Conservation (phyloP, 2,329 filamentous ascomycete species). For the Aureobasidium lini region DNA sequence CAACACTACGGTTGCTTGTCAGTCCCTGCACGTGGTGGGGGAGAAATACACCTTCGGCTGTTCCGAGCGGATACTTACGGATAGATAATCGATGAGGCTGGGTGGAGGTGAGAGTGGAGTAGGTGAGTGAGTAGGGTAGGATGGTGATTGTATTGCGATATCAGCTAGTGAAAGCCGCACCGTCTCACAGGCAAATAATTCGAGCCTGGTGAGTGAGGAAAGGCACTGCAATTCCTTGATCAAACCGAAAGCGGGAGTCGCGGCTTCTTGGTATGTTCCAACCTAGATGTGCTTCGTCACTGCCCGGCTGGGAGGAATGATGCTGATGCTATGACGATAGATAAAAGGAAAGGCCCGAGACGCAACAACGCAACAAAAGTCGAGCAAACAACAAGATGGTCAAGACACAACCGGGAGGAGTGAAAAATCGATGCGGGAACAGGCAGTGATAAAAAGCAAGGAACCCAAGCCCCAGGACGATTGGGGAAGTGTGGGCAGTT, state of each 20-base stretch:
- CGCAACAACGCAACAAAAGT: conserved; percentile 19
- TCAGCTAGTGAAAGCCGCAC: conserved; percentile 35
- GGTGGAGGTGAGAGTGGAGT: conserved; percentile 5
- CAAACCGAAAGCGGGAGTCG: conserved; percentile 8
- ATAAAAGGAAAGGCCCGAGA: conserved; percentile 10
- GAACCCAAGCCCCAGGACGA: conserved; percentile 15
- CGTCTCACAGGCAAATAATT: conserved; percentile 2
- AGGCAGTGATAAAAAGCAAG: conserved; percentile 15
- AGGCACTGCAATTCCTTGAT: conserved; percentile 10
- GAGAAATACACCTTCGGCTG: conserved; percentile 6
- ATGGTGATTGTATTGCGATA: conserved; percentile 17
- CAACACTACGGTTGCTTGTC: conserved; percentile 13
- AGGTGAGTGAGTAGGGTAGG: conserved; percentile 16
- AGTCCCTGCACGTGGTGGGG: background rate
- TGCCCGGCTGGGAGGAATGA: conserved; percentile 1
- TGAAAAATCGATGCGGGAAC: conserved; percentile 6
- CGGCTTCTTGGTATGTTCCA: conserved; percentile 14
- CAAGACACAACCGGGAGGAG: conserved; percentile 6
- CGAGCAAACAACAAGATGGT: conserved; percentile 15
- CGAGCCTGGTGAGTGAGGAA: conserved; percentile 7
- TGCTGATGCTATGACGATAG: conserved; percentile 10
- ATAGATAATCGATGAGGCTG: conserved; percentile 18
- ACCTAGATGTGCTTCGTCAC: conserved; percentile 12
- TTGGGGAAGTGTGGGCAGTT: conserved; percentile 11
- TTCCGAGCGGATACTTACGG: conserved; percentile 22